These are phyloP conservation scores for Aegilops longissima DNA, from an alignment of 176 grass and related monocot species.

Conservation along the genomic window DNA sequence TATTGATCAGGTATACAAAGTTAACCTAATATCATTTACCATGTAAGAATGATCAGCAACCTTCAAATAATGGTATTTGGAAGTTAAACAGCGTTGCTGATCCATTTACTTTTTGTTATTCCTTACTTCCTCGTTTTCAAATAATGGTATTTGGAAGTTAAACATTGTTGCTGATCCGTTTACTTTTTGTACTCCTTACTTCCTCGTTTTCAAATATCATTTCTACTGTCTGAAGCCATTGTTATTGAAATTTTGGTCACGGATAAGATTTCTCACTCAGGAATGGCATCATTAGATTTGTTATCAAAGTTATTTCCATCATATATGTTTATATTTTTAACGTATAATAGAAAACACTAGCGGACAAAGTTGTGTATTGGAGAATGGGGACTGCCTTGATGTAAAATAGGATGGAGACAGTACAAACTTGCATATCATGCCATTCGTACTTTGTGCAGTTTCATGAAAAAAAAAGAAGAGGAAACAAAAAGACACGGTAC, in stretches of 20 bases:
- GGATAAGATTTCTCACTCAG: neutral
- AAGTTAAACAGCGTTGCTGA: neutral
- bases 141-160: neutral
- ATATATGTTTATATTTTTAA: neutral
- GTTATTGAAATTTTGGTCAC: neutral
- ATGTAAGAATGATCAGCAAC: constrained; percentile 9
- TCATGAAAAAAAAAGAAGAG: neutral
- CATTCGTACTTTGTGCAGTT: constrained; percentile 1
- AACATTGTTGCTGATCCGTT: no score
- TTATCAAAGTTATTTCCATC: neutral
- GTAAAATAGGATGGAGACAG: neutral
- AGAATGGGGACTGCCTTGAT: neutral
- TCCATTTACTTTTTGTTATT: constrained; percentile 11
- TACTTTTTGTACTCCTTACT: neutral
- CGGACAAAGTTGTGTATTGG: neutral
- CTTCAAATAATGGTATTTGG: constrained; percentile 11
- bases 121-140: neutral
- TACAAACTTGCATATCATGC: neutral
- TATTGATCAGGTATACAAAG: constrained; percentile 31
- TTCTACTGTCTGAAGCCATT: neutral
- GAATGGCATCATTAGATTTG: neutral
- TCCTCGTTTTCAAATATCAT: neutral
- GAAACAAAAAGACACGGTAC: neutral
- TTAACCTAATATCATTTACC: constrained; percentile 2
- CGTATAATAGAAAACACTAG: neutral